Base-by-base conservation (phyloP, 1,139 yeast species). In the Scheffersomyces parashehatae region DNA sequence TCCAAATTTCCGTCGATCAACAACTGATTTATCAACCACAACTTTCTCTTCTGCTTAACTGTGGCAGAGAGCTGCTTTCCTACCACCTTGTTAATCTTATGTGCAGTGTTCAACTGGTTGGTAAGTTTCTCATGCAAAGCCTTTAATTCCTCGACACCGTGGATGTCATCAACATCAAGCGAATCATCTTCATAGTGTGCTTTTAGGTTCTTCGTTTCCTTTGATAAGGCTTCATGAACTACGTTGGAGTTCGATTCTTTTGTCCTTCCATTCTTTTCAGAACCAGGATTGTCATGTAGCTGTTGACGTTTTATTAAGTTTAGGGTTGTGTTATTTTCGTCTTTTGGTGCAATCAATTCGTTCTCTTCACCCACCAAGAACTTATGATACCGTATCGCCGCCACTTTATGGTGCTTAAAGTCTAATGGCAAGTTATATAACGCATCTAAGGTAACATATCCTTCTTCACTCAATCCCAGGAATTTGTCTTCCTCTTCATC, bases 11-110 rank as follows among this genome's bases (percentile, higher is more conserved):
- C 74, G 55, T 84, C 85, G 35, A 86, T 54, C 20, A 85, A 58
- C 28, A 70, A 52, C 56, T 87, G 91, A 51, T 82, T 85, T 24
- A 73, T 71, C 4, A 73, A 51, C 85, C 88, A 82, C 36, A 75
- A 62, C 38, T 65, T 64, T 40, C 81, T 59, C 47, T 75, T 74
- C 38, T 70, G 67, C 28, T 60, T 52, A 10, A 70, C 63, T 6
- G 73, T 56, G 4, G 54, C 51, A 2, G 64, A 59, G 31, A 83
- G 66, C 45, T 79, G 75, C 4, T 53, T 54, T 11, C 70, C 69
- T 32, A 85, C 70, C 12, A 77, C 53, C 39, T 68, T 60, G 44
- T 79, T 73, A 16, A 83, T 69, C 44, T 73, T 76, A n/a, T 65
- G 49, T 3, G 82, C 73, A 61, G 88, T 82, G 30, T 41, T 42